Base-by-base conservation (phyloP, 140 eudicot genomes). In the Stevia rebaudiana region DNA sequence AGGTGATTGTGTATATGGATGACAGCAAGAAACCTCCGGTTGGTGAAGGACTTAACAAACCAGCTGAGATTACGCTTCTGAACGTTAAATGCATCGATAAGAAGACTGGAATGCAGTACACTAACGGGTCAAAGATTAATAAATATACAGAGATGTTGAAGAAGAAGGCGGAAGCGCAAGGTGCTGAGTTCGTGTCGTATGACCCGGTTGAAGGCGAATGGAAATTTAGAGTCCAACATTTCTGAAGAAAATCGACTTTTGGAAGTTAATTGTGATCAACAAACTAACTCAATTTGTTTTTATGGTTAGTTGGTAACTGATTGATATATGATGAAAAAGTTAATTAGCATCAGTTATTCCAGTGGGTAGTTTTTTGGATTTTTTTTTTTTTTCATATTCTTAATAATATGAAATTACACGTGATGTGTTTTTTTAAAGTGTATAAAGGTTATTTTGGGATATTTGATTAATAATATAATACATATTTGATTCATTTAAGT, bases 111-210 rank as follows among this genome's bases (percentile, higher is more conserved):
- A 68, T 65, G 30, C 81, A 77, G 22, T 71, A 62, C 64, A 59
- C 28, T 5, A 73, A 81, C 13, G 94, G 84, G 5, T 80, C 79
- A 33, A 73, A 25, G 71, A 67, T 84, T 11, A 74, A 80, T 18
- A 86, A 68, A 25, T 84, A 68, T 60, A 64, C 17, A 36, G 78
- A 78, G 68, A 82, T 59, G 84, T 78, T 90, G 62, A 84, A 65
- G 61, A 84, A 76, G 73, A 70, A 67, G 72, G 76, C 71, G 31
- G 62, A 15, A 21, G 83, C 68, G 19, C 94, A 76, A 55, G 95
- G 95, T 44, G 97, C 77, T n/a, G 90, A 86, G 74, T 86, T 84
- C 64, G 64, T 84, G 55, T 90, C 97, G 2, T 90, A 84, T 72
- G 80, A 90, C 60, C 84, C 90, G 0, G 80, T 78, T 37, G 51